A percentile compares a stretch with the other conserved stretches of the same genome.
phyloP scores from a whole-genome alignment of 2,329 filamentous ascomycete genomes.

The Fusarium sarcochroum region DNA sequence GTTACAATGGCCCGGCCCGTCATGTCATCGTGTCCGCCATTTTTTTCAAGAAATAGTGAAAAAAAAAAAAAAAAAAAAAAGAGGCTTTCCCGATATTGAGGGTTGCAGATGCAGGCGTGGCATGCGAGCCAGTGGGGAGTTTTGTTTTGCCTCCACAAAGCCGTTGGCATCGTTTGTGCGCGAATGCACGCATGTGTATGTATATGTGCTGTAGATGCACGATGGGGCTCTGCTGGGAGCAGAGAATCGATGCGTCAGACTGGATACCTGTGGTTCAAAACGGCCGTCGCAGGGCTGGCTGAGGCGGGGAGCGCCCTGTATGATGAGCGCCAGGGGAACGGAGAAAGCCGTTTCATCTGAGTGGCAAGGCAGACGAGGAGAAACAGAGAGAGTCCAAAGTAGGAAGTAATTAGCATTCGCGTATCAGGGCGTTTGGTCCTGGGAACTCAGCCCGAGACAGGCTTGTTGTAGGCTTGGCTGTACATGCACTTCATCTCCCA shows the following conservation, averaged over 20 bases:
- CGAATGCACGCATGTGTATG: slow-evolving; percentile 32
- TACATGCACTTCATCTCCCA: slow-evolving; percentile 34
- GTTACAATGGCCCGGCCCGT: slow-evolving; percentile 22
- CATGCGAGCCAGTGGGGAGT: slow-evolving; percentile 35
- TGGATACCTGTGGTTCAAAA: slow-evolving; percentile 21
- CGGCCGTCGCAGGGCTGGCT: slow-evolving; percentile 34
- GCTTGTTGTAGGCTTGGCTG: slow-evolving; percentile 25
- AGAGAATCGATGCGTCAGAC: slow-evolving; percentile 31
- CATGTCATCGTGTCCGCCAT: slow-evolving; percentile 7
- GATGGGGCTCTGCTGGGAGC: slow-evolving; percentile 37
- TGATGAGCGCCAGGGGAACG: slow-evolving; percentile 6
- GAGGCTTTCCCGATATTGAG: slow-evolving; percentile 14
- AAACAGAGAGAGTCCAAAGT: slow-evolving; percentile 15
- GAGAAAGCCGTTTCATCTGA: slow-evolving; percentile 41
- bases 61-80: neutral
- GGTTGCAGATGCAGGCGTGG: slow-evolving; percentile 23
- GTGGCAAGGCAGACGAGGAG: slow-evolving; percentile 31
- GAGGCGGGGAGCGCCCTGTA: slow-evolving; percentile 19
- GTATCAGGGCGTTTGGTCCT: slow-evolving; percentile 8
- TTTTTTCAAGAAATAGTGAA: neutral
- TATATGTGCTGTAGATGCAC: slow-evolving; percentile 36
- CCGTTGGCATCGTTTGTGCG: slow-evolving; percentile 29
- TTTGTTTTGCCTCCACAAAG: slow-evolving; percentile 35
- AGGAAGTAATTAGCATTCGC: slow-evolving; percentile 23
- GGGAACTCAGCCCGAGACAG: slow-evolving; percentile 35